Percentiles rank a stretch among this genome's conserved stretches.
Evolutionary conservation across 345 rosid species (phyloP).

Genomic region (Lenwebbia sp.): DNA sequence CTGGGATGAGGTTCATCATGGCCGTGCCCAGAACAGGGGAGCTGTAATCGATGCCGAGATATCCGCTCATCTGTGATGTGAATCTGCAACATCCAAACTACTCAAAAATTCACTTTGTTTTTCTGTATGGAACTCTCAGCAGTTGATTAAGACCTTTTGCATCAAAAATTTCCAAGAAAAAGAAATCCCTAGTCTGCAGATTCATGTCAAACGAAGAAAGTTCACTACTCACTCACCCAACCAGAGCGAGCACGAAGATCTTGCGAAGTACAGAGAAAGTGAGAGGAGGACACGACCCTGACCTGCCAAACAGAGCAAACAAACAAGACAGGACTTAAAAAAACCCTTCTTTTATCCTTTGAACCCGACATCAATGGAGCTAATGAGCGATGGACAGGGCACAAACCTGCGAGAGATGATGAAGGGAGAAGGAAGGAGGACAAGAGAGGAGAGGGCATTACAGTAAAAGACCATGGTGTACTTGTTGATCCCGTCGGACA

Average conservation of each 20-base stretch:
- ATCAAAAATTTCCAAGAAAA: neutral
- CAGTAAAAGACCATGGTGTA: constrained; percentile 41
- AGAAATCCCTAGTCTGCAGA: neutral
- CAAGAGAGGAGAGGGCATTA: constrained; percentile 41
- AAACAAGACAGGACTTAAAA: neutral
- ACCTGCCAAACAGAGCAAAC: constrained; percentile 12
- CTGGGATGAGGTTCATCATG: constrained; percentile 40
- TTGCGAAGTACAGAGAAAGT: constrained; percentile 22
- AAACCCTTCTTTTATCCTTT: no score
- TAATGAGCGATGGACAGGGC: neutral
- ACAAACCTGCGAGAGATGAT: constrained; percentile 36
- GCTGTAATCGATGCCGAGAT: constrained; percentile 36
- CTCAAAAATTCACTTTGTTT: neutral
- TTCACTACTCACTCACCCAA: constrained; percentile 20
- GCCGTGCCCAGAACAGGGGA: constrained; percentile 42
- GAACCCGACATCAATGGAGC: neutral
- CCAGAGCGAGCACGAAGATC: constrained; percentile 38
- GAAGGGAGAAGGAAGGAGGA: constrained; percentile 39
- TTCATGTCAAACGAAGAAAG: neutral
- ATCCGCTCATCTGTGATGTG: constrained; percentile 15
- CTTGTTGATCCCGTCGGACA: constrained; percentile 46
- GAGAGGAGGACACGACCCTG: constrained; percentile 31
- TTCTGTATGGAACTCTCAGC: neutral
- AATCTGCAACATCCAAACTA: constrained; percentile 7
- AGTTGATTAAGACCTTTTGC: neutral